Evolutionary conservation across 1,284 basidiomycete species (phyloP).

Genomic region (Puccinia polysora): DNA sequence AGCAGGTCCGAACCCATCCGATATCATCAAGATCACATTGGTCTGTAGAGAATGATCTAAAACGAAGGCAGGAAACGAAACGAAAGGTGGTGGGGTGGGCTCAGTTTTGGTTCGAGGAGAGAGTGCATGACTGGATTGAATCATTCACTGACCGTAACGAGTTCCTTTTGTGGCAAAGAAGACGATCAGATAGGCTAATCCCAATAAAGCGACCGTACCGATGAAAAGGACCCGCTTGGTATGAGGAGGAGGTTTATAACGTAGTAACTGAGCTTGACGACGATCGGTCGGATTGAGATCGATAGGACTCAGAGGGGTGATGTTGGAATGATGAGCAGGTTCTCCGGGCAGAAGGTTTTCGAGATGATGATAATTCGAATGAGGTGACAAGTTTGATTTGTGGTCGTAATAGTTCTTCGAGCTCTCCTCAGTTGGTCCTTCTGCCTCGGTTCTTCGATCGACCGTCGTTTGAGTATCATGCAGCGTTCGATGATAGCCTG

Average conservation of each 20-base stretch:
- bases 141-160: conserved; percentile 32
- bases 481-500: too few species aligned
- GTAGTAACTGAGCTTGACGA: background rate
- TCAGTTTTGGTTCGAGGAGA: background rate
- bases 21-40: conserved; percentile 54
- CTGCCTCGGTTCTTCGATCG: background rate
- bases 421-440: too few species aligned
- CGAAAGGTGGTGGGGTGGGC: background rate
- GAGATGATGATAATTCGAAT: too few species aligned
- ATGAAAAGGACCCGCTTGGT: conserved; percentile 22
- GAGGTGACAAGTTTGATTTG: too few species aligned
- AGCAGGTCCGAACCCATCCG: conserved; percentile 53
- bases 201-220: conserved; percentile 17
- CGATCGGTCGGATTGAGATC: background rate
- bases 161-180: conserved; percentile 40
- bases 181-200: conserved; percentile 40
- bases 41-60: conserved; percentile 45
- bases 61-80: background rate
- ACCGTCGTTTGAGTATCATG: too few species aligned
- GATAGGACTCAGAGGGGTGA: background rate
- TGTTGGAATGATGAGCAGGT: background rate
- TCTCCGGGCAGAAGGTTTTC: background rate
- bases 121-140: background rate
- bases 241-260: conserved; percentile 25
- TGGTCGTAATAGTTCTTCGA: too few species aligned